Conservation (phyloP, 2,329 filamentous ascomycete species). For the Ramularia endophylla region DNA sequence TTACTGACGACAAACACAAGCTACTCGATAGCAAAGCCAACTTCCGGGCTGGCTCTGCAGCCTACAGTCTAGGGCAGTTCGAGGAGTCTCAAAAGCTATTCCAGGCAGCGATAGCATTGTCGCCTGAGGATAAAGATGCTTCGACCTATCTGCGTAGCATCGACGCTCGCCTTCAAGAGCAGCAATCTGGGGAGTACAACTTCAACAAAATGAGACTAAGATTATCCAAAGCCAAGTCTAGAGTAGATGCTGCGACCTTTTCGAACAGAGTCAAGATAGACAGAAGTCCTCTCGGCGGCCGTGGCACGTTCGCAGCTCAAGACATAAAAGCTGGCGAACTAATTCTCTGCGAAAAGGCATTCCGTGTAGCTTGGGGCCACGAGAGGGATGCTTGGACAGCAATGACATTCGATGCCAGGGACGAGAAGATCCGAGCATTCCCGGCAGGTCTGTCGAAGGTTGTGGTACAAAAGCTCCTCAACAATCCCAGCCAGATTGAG, state of each 20-base stretch:
- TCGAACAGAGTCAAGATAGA: conserved; percentile 5
- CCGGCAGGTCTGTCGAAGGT: conserved; percentile 22
- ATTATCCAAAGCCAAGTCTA: conserved; percentile 2
- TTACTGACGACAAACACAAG: conserved; percentile 6
- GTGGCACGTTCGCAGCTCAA: conserved; percentile 39
- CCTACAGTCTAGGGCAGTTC: conserved; percentile 20
- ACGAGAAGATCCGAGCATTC: conserved; percentile 16
- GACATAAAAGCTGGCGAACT: conserved; percentile 36
- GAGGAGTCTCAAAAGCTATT: conserved; percentile 9
- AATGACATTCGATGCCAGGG: conserved; percentile 37
- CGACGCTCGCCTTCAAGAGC: conserved; percentile 15
- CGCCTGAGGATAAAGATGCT: conserved; percentile 13
- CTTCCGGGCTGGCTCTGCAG: conserved; percentile 22
- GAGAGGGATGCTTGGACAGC: conserved; percentile 35
- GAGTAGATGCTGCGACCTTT: conserved; percentile 20
- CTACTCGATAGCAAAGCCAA: conserved; percentile 18
- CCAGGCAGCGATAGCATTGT: conserved; percentile 5
- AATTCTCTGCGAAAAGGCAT: conserved; percentile 35
- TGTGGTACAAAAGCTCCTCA: conserved; percentile 35
- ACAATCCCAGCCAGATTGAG: conserved; percentile 34
- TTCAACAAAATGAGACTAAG: conserved; percentile 15
- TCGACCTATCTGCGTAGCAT: conserved; percentile 9
- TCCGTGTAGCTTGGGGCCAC: conserved; percentile 12
- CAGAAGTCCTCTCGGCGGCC: conserved; percentile 30
- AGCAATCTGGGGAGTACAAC: conserved; percentile 17